Percentiles rank a stretch among this genome's conserved stretches.
Conservation (phyloP, 2,329 filamentous ascomycete species). For the Pseudogymnoascus sp. region DNA sequence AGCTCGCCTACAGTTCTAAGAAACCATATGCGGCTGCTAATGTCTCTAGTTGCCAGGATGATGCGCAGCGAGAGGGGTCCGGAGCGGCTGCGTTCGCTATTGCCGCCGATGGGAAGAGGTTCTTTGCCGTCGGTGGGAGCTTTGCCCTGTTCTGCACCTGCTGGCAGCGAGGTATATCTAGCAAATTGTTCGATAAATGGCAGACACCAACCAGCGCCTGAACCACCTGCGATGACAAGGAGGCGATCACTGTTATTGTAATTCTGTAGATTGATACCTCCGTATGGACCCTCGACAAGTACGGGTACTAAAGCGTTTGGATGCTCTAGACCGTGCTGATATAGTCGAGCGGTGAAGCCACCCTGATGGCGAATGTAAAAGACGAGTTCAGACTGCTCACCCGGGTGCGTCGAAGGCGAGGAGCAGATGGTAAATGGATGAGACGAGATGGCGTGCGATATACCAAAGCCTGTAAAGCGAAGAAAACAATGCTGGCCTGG, state of each 20-base stretch:
- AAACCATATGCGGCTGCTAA: too few species aligned
- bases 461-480: conserved; percentile 20
- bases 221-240: conserved; percentile 47
- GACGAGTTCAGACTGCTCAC: conserved; percentile 31
- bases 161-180: neutral
- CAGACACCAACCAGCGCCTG: conserved; percentile 46
- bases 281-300: conserved; percentile 51
- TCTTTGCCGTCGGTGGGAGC: too few species aligned
- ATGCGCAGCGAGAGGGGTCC: too few species aligned
- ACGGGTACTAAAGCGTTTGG: conserved; percentile 36
- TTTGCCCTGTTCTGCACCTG: neutral
- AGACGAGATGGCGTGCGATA: conserved; percentile 33
- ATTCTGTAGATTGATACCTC: conserved; percentile 37
- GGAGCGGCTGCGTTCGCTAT: too few species aligned
- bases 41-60: too few species aligned
- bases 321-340: conserved; percentile 29
- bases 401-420: conserved; percentile 27
- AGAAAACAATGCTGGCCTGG: conserved; percentile 54
- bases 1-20: too few species aligned
- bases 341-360: conserved; percentile 42
- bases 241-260: conserved; percentile 33
- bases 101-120: too few species aligned
- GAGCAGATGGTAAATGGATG: conserved; percentile 36
- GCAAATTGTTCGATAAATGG: conserved; percentile 35
- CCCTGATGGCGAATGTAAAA: conserved; percentile 45